These are phyloP conservation scores for Gossypium schwendimanii DNA, from an alignment of 441 rosid species.

Conservation along the genomic window DNA sequence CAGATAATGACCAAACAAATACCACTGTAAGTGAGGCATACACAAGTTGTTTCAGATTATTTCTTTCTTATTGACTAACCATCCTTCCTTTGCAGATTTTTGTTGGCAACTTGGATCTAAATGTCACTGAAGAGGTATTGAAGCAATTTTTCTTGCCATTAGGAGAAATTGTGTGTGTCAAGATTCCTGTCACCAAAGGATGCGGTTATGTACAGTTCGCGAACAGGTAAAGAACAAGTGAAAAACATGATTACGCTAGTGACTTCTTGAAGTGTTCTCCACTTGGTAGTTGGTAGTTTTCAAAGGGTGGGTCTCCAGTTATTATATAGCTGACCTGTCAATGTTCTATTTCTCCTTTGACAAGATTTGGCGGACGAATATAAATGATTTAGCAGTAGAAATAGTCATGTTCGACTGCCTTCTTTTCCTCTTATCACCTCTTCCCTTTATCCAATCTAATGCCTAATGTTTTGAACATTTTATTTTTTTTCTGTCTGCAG, in stretches of 20 bases:
- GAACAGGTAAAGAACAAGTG: constrained; percentile 36
- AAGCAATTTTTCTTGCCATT: constrained; percentile 59
- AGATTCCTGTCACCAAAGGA: constrained; percentile 81
- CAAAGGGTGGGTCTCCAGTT: background rate
- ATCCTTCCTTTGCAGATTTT: constrained; percentile 50
- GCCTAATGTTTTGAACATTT: background rate
- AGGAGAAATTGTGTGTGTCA: constrained; percentile 68
- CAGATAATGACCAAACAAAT: constrained; percentile 67
- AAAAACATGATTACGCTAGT: background rate
- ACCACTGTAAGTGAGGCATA: constrained; percentile 40
- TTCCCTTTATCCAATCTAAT: background rate
- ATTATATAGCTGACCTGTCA: background rate
- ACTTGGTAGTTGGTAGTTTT: background rate
- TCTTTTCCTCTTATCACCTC: background rate
- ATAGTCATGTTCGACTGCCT: constrained; percentile 5
- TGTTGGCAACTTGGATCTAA: constrained; percentile 71
- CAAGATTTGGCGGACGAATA: background rate
- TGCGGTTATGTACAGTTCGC: constrained; percentile 81
- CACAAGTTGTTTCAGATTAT: background rate
- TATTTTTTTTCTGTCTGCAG: constrained; percentile 25
- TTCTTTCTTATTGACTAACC: constrained; percentile 15
- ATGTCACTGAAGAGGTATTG: constrained; percentile 75
- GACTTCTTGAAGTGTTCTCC: background rate
- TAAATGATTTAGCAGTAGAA: background rate
- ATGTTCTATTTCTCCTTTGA: background rate